phyloP scores from a whole-genome alignment of 73 alveolate genomes.

The Paramecium primaurelia region DNA sequence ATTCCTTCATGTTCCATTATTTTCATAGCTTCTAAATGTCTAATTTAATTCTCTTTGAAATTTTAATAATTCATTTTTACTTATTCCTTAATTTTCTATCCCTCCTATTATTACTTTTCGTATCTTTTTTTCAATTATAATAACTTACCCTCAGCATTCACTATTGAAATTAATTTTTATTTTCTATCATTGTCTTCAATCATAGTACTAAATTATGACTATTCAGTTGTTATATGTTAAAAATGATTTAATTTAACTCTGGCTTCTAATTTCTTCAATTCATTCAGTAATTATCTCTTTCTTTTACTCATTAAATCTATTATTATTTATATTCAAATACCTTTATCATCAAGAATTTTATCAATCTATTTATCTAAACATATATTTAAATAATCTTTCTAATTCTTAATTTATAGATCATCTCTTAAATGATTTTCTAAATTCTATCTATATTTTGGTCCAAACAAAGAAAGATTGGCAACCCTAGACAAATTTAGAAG shows the following conservation, averaged over 20 bases:
- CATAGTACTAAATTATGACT: neutral
- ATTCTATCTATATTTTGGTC: neutral
- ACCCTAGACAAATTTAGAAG: constrained; percentile 70
- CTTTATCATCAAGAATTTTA: neutral
- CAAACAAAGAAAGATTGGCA: constrained; percentile 80
- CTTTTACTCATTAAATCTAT: neutral
- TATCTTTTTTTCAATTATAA: constrained; percentile 9
- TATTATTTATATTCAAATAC: neutral
- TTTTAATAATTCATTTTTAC: neutral
- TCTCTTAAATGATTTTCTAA: constrained; percentile 26
- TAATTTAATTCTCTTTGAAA: neutral
- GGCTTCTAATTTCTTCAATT: neutral
- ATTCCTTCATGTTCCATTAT: neutral
- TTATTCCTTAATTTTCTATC: neutral
- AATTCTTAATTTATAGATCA: neutral
- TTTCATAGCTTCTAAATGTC: neutral
- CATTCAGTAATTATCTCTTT: neutral
- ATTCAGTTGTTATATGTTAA: neutral
- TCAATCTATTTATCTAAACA: neutral
- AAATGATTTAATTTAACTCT: neutral
- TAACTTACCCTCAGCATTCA: constrained; percentile 31
- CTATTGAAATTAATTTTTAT: neutral
- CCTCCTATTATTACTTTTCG: neutral
- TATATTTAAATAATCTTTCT: neutral
- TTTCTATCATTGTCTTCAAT: neutral